Evolutionary conservation across 1,284 basidiomycete genomes (phyloP).

Genomic region (Cryptococcus sp.): DNA sequence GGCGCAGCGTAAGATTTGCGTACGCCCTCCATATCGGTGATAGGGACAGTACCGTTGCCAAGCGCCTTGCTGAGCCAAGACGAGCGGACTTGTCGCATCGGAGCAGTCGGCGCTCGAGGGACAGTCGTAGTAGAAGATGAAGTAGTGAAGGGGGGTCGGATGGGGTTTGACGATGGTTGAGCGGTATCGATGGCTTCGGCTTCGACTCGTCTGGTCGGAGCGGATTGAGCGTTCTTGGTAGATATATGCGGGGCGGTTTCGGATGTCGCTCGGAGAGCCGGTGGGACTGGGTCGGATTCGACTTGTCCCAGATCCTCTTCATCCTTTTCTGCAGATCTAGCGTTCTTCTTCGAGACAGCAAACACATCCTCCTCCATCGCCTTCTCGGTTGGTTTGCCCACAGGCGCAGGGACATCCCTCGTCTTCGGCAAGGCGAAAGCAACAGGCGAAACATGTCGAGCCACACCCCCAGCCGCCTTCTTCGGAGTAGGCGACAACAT

Average conservation of each 20-base stretch:
- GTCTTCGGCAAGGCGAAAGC: too few species aligned
- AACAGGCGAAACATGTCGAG: too few species aligned
- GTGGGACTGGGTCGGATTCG: too few species aligned
- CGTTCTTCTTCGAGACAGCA: too few species aligned
- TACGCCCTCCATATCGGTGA: slow-evolving; percentile 3
- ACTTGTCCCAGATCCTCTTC: too few species aligned
- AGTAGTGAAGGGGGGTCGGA: neutral
- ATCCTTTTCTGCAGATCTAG: too few species aligned
- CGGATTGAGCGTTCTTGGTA: neutral
- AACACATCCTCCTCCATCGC: too few species aligned
- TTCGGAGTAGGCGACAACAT: neutral
- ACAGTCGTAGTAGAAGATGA: neutral
- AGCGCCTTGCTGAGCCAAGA: slow-evolving; percentile 45
- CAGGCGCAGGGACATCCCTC: too few species aligned
- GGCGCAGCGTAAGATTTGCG: slow-evolving; percentile 1
- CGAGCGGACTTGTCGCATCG: slow-evolving; percentile 34
- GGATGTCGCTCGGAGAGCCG: too few species aligned
- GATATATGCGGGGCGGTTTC: too few species aligned
- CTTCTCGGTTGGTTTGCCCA: too few species aligned
- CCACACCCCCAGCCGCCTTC: neutral
- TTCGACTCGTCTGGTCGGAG: neutral
- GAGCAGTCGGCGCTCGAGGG: slow-evolving; percentile 4
- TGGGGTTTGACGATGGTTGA: neutral
- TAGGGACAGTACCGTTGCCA: slow-evolving; percentile 25
- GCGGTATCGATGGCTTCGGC: neutral